Base-by-base conservation (phyloP, 352 stramenopile genomes). In the Lagenidium giganteum region DNA sequence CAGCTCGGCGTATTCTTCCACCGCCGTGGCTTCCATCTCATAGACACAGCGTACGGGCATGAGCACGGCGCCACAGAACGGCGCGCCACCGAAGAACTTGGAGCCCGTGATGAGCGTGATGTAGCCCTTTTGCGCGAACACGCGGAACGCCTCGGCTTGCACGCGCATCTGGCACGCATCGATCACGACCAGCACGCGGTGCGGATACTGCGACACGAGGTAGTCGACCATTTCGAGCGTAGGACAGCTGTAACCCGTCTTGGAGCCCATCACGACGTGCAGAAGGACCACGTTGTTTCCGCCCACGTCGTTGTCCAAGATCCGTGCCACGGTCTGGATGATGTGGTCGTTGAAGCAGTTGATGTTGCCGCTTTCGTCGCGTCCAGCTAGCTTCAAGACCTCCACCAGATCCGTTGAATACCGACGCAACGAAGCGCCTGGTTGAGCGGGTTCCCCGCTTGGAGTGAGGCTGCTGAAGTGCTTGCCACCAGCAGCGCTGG, bases 111-210 rank as follows among this genome's bases (percentile, higher is more conserved):
- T 60, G 16, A 93, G 59, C 22, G 74, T 74, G 2, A 91, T 30
- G 25, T 74, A 89, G 8, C 73, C 70, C n/a, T 62, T 64, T 13
- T 33, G 13, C 4, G 53, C 42, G 50, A 84, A 91, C 51, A 79
- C 58, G 30, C 58, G 60, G 33, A 87, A 74, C 23, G 66, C 40
- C 1, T 39, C 52, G 37, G 55, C 47, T 21, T 85, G 59, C n/a
- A 84, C 48, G 3, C 80, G 74, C 61, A 93, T 81, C 31, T 93
- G 80, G 22, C 80, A 93, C 35, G 80, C 79, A 25, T 93, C 80
- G 20, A 91, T 45, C 22, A 91, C 79, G 9, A 93, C 71, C 20
- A 91, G 33, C 30, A 93, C 32, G 0, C 69, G 64, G 26, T 81
- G 72, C 30, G 60, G 54, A 47, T 83, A 84, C 25, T 67, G 47